Base-by-base conservation (phyloP, 805 yeast genomes). In the Pichia rugopelliculosa region DNA sequence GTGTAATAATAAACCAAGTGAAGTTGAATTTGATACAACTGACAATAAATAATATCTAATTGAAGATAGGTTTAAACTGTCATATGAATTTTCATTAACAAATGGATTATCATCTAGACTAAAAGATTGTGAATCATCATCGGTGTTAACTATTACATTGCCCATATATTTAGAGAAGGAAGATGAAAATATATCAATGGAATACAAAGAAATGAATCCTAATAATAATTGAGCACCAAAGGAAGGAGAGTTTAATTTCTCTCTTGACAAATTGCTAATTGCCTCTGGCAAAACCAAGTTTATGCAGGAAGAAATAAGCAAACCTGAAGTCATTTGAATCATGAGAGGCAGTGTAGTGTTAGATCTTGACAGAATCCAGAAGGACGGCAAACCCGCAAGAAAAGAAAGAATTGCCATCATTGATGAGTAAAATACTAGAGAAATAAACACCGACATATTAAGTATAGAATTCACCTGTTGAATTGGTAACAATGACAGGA, bases 1-100 rank as follows among this genome's bases (percentile, higher is more conserved):
- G 58, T 85, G 95, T 15, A 84, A 68, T 1, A 83, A 58, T 13
- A 85, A 67, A 0, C 89, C 88, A 4, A 83, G 55, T 0, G 86
- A 76, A 2, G 79, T 67, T 1, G 86, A 65, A 15, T 77, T 65
- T 17, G 59, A 56, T 18, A 72, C 44, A 1, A 76, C 65, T 3
- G 72, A 59, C 27, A 46, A 33, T 22, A 47, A 3, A 18, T 42
- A 43, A 10, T 25, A 8, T 18, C 40, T 47, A 6, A 34, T 6
- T 10, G 41, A 22, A 9, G 15, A 21, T 22, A 15, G 15, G 3
- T 11, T 36, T 4, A 12, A 6, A 42, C 20, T 17, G 7, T 15
- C 21, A 21, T 7, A 11, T 22, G 13, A 18, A 17, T 20, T n/a
- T 3, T 20, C n/a, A 36, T 17, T n/a, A n/a, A 8, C 1, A 11